phyloP scores from a whole-genome alignment of 2,329 filamentous ascomycete genomes.

The Aspergillus sp. region DNA sequence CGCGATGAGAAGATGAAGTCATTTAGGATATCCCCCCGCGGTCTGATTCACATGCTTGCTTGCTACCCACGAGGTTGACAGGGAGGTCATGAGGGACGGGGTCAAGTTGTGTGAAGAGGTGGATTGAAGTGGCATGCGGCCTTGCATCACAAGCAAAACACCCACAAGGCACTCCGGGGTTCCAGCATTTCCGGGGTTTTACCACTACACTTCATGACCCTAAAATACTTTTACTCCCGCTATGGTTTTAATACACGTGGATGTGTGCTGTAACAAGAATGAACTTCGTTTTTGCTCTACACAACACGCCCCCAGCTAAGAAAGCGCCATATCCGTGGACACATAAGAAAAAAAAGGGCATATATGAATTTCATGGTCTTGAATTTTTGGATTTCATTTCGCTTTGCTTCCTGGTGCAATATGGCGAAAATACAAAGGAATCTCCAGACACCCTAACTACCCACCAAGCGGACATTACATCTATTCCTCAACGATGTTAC shows the following conservation, averaged over 20 bases:
- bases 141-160: slow-evolving; percentile 1
- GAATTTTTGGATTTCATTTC: slow-evolving; percentile 34
- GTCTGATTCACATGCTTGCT: slow-evolving; percentile 20
- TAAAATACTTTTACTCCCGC: not conserved
- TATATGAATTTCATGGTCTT: slow-evolving; percentile 28
- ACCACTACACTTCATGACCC: not conserved
- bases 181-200: not conserved
- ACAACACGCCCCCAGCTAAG: slow-evolving; percentile 27
- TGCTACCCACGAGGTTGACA: not conserved
- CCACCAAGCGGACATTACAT: slow-evolving; percentile 33
- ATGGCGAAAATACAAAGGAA: slow-evolving; percentile 36
- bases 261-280: slow-evolving; percentile 12
- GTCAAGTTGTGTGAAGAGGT: not conserved
- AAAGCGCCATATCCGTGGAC: slow-evolving; percentile 28
- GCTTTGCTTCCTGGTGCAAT: slow-evolving; percentile 41
- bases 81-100: not conserved
- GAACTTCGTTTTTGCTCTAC: slow-evolving; percentile 28
- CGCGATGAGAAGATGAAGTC: not conserved
- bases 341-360: slow-evolving; percentile 19
- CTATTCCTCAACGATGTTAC: slow-evolving; percentile 76
- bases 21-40: not conserved
- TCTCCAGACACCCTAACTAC: slow-evolving; percentile 37
- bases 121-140: not conserved
- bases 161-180: not conserved
- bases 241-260: not conserved